Evolutionary conservation across 2,329 filamentous ascomycete species (phyloP).

Genomic region (Calonectria montana): DNA sequence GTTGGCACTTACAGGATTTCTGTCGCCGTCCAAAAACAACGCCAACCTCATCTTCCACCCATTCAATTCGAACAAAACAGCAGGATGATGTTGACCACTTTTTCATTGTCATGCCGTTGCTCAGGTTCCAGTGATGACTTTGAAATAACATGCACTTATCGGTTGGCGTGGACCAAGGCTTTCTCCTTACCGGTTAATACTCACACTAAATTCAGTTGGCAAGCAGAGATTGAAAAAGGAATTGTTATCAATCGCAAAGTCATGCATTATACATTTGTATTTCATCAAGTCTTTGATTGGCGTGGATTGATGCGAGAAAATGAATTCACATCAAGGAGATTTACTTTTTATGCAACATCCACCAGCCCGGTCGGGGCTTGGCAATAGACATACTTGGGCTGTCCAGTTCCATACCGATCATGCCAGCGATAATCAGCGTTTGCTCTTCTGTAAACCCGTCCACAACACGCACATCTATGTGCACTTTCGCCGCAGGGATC

Average conservation of each 20-base stretch:
- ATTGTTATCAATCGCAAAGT: too few relatives aligned
- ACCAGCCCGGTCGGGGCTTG: neutral
- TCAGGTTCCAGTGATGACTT: neutral
- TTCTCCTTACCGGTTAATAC: neutral
- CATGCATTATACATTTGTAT: too few relatives aligned
- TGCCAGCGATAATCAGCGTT: neutral
- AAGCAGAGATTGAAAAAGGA: too few relatives aligned
- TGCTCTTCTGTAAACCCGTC: neutral
- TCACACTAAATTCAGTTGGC: too few relatives aligned
- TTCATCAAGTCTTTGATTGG: too few relatives aligned
- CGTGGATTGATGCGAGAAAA: too few relatives aligned
- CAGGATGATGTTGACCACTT: too few relatives aligned
- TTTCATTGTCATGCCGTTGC: neutral
- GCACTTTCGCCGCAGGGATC: neutral
- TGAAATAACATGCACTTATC: too few relatives aligned
- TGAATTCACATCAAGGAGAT: too few relatives aligned
- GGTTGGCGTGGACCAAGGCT: neutral
- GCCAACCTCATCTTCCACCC: too few relatives aligned
- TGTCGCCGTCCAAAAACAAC: neutral
- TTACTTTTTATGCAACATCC: constrained; percentile 6
- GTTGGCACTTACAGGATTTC: too few relatives aligned
- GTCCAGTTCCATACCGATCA: neutral
- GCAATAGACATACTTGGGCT: neutral
- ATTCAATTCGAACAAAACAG: too few relatives aligned
- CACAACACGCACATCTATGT: neutral